Evolutionary conservation across 2,329 filamentous ascomycete species (phyloP).

Genomic region (Pseudopyrenochaeta lycopersici): DNA sequence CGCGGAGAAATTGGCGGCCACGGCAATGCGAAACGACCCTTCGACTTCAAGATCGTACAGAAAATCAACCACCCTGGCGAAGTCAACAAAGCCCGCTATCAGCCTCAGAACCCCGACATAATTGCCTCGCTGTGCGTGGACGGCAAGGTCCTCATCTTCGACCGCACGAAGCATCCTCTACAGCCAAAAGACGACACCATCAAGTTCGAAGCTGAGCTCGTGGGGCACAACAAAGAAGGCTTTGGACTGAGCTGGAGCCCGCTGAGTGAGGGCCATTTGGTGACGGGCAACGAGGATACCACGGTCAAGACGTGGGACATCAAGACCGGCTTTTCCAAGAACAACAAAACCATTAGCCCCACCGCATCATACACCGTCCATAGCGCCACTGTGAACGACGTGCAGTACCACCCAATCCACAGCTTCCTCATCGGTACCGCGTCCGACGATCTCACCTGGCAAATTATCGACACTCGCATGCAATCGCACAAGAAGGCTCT

Average conservation of each 20-base stretch:
- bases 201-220: conserved; percentile 83
- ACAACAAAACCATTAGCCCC: conserved; percentile 75
- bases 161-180: conserved; percentile 91
- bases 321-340: conserved; percentile 72
- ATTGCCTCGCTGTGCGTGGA: conserved; percentile 93
- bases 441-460: conserved; percentile 92
- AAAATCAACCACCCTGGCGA: conserved; percentile 96
- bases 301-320: conserved; percentile 95
- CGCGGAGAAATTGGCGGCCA: conserved; percentile 94
- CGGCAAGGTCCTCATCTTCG: conserved; percentile 89
- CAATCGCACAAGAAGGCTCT: conserved; percentile 72
- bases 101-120: conserved; percentile 95
- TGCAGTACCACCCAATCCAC: conserved; percentile 91
- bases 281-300: conserved; percentile 89
- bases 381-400: conserved; percentile 91
- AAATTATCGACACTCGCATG: conserved; percentile 87
- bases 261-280: conserved; percentile 80
- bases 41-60: conserved; percentile 92
- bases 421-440: conserved; percentile 85
- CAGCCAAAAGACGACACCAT: conserved; percentile 71
- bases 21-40: conserved; percentile 76
- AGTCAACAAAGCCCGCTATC: conserved; percentile 98
- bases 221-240: conserved; percentile 87
- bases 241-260: conserved; percentile 95
- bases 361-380: conserved; percentile 85